Base-by-base conservation (phyloP, 2,329 filamentous ascomycete genomes). In the Apiospora pterosperma region DNA sequence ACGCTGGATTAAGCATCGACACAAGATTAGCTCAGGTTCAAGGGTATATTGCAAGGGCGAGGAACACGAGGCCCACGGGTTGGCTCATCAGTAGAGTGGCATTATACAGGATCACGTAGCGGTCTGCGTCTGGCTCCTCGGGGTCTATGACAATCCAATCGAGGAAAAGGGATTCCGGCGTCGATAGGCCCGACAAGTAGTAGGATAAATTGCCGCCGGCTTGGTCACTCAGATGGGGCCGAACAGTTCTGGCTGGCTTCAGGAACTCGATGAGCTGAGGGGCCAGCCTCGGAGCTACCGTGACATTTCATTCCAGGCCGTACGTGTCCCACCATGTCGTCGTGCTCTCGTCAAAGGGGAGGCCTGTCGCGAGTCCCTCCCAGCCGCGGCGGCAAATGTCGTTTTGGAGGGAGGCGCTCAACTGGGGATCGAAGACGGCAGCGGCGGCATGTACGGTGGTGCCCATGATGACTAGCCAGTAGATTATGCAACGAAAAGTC, bases 401-500 rank as follows among this genome's bases (percentile, higher is more conserved):
- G 14, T 63, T 44, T 14, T 60, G 55, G 16, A 63, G 25, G 16
- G 25, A 36, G 19, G 62, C 55, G 38, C 62, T 38, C 7, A 63
- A 39, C n/a, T 48, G 38, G 4, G 62, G 25, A 36, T 63, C 52
- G 38, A 63, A 63, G 28, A 39, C 58, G 34, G 58, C 58, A 25
- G 58, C 31, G 59, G 34, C 59, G 21, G 41, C 41, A 44, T 38
- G 10, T n/a, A 39, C 6, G 7, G 36, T 25, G 23, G 59, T 25
- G 14, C 34, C 28, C 59, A 60, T 39, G 34, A 39, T 60, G 5
- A 60, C 48, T 55, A 58, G 10, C 21, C 21, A 44, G 41, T 21
- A 44, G 10, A 44, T 23, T 44, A 44, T 21, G 10, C 23, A 23
- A 12, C 11, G 21, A 44, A 14, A 8, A 44, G 14, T 21, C 12